Evolutionary conservation across 441 rosid species (phyloP).

Genomic region (Syzygium malaccense): DNA sequence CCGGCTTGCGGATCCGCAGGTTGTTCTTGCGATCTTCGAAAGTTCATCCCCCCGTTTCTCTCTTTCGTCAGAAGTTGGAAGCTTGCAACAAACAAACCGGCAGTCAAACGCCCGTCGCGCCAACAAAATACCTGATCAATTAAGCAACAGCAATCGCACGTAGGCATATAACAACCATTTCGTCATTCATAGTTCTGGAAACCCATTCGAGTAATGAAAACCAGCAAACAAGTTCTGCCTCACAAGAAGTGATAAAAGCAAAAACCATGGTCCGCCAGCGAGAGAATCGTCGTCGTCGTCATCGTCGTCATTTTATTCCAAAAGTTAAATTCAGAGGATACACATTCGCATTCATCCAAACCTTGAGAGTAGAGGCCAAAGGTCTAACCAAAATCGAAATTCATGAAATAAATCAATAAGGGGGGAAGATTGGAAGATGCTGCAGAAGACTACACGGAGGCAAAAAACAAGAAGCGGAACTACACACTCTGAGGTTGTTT

Average conservation of each 20-base stretch:
- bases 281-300: not conserved
- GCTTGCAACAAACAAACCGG: not conserved
- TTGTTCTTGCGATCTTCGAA: not conserved
- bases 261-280: not conserved
- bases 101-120: not conserved
- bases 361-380: not conserved
- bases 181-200: not conserved
- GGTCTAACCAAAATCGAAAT: not conserved
- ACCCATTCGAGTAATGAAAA: not conserved
- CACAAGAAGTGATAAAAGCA: not conserved
- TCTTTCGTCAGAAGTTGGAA: not conserved
- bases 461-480: not conserved
- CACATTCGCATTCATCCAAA: not conserved
- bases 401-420: not conserved
- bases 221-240: not conserved
- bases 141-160: not conserved
- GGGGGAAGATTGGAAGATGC: not conserved
- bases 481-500: not conserved
- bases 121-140: not conserved
- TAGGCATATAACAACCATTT: not conserved
- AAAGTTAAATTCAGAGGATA: not conserved
- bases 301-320: not conserved
- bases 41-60: not conserved
- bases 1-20: not conserved
- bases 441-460: not conserved